A percentile compares a stretch with the other conserved stretches of the same genome.
Conservation (phyloP, 1,284 basidiomycete genomes). For the Puccinia brachypodii region DNA sequence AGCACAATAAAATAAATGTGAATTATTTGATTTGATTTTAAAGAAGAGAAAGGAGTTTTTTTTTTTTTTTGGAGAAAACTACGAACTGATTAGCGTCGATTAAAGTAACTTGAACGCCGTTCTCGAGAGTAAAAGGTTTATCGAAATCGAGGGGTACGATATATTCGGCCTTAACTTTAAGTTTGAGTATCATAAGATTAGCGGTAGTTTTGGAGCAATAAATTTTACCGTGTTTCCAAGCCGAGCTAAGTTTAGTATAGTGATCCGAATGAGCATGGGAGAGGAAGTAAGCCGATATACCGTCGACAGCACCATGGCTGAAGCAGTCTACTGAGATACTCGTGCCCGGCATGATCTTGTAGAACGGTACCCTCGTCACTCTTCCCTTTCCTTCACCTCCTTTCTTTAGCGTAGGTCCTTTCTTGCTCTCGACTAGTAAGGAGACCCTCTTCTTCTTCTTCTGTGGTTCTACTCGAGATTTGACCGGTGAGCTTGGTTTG, state of each 20-base stretch:
- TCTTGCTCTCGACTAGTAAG: too few relatives aligned
- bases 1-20: background rate
- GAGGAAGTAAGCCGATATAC: slow-evolving; percentile 29
- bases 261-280: slow-evolving; percentile 45
- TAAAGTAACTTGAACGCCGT: slow-evolving; percentile 22
- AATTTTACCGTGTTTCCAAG: slow-evolving; percentile 23
- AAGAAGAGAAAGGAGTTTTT: background rate
- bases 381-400: background rate
- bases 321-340: slow-evolving; percentile 38
- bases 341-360: slow-evolving; percentile 36
- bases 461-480: background rate
- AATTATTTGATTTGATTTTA: background rate
- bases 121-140: background rate
- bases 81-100: slow-evolving; percentile 45
- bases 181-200: slow-evolving; percentile 28
- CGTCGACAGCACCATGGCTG: background rate
- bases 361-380: slow-evolving; percentile 16
- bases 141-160: slow-evolving; percentile 20
- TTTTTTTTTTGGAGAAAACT: background rate
- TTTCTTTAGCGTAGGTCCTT: background rate
- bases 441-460: background rate
- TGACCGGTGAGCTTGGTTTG: background rate
- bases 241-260: slow-evolving; percentile 32
- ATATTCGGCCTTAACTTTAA: slow-evolving; percentile 20
- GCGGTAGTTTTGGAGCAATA: slow-evolving; percentile 41